Conservation (phyloP, 306 rosid genomes). For the Malus asiatica region DNA sequence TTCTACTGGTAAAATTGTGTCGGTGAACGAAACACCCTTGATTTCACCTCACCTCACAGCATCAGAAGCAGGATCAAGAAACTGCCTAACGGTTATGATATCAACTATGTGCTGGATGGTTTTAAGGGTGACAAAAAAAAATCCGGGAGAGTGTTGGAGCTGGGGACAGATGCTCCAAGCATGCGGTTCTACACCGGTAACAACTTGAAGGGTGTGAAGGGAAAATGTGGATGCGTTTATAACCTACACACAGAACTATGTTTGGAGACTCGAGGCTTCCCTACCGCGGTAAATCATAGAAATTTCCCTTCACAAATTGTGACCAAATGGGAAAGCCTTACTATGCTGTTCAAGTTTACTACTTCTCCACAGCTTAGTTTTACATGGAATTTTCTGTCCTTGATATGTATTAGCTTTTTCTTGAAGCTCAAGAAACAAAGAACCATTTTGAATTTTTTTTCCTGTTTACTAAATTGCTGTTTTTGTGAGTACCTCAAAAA, state of each 20-base stretch:
- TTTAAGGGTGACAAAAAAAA: background rate
- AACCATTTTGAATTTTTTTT: background rate
- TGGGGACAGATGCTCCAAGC: constrained; percentile 7
- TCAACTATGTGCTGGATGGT: constrained; percentile 5
- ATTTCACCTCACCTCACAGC: background rate
- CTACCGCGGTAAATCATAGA: constrained; percentile 10
- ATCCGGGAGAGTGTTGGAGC: constrained; percentile 8
- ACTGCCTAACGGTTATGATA: constrained; percentile 1
- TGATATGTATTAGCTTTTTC: background rate
- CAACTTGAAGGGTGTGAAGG: background rate
- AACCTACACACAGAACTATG: constrained; percentile 3
- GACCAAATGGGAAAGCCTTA: constrained; percentile 8
- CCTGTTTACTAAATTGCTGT: background rate
- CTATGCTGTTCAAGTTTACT: constrained; percentile 12
- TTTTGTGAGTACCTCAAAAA: constrained; percentile 68
- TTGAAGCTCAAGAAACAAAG: background rate
- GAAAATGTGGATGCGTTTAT: constrained; percentile 14
- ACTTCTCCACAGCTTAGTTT: background rate
- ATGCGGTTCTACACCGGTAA: constrained; percentile 8
- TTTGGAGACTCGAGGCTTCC: constrained; percentile 19
- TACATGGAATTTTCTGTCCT: background rate
- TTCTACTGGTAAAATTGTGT: background rate
- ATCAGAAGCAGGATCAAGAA: background rate
- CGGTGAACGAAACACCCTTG: background rate
- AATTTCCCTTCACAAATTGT: constrained; percentile 16